A percentile compares a stretch with the other conserved stretches of the same genome.
Conservation (phyloP, 768 basidiomycete genomes). For the Neoboletus brunneissimus region DNA sequence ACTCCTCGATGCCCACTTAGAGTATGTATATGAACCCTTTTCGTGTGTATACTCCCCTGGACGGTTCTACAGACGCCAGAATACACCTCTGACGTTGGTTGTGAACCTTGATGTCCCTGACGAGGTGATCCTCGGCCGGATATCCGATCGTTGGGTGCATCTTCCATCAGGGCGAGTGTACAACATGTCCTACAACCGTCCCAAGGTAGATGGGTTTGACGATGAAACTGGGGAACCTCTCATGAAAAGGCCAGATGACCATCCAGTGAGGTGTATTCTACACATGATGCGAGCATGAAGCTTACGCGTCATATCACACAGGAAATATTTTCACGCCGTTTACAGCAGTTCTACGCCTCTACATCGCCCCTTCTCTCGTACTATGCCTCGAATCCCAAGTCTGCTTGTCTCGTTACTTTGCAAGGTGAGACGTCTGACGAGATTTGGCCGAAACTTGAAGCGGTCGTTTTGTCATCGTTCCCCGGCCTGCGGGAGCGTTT, state of each 20-base stretch:
- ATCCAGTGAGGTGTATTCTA: conserved; percentile 59
- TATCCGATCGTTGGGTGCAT: conserved; percentile 90
- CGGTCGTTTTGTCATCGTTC: conserved; percentile 52
- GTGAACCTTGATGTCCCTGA: conserved; percentile 90
- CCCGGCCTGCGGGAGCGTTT: conserved; percentile 55
- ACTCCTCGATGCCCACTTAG: conserved; percentile 72
- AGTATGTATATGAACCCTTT: conserved; percentile 39
- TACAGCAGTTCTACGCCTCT: conserved; percentile 71
- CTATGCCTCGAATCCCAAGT: conserved; percentile 45
- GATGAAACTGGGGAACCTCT: conserved; percentile 86
- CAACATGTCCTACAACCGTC: conserved; percentile 85
- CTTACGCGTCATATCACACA: conserved; percentile 29
- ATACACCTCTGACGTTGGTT: conserved; percentile 70
- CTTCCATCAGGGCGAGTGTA: conserved; percentile 86
- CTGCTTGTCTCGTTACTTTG: conserved; percentile 53
- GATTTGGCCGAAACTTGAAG: conserved; percentile 84
- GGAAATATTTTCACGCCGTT: conserved; percentile 77
- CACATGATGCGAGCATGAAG: not conserved
- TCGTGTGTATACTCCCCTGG: not conserved
- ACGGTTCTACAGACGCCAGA: conserved; percentile 46
- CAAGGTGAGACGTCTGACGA: conserved; percentile 79
- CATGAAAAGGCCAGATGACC: conserved; percentile 87
- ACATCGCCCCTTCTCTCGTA: conserved; percentile 81
- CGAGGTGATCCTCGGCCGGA: conserved; percentile 77
- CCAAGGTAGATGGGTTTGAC: conserved; percentile 75